Evolutionary conservation across 331 rosid genomes (phyloP).

Genomic region (Quercus phellos): DNA sequence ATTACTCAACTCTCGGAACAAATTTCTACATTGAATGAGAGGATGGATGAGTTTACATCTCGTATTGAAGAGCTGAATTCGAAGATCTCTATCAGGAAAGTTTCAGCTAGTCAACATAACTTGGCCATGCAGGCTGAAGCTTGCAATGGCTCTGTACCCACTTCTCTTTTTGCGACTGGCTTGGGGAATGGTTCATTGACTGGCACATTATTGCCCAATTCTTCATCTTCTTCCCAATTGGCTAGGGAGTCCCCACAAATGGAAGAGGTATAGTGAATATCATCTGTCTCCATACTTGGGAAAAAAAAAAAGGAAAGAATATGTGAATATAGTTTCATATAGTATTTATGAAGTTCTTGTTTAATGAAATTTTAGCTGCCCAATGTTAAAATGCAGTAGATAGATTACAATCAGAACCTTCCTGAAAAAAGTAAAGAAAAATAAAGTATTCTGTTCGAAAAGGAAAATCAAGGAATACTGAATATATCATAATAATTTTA

Average conservation of each 20-base stretch:
- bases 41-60: slow-evolving; percentile 95
- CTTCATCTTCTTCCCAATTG: slow-evolving; percentile 78
- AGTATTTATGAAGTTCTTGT: background rate
- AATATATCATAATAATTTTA: background rate
- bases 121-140: slow-evolving; percentile 72
- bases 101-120: slow-evolving; percentile 81
- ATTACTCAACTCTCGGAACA: slow-evolving; percentile 93
- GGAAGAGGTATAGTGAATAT: slow-evolving; percentile 67
- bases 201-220: slow-evolving; percentile 66
- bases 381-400: background rate
- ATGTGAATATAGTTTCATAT: background rate
- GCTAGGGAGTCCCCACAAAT: slow-evolving; percentile 68
- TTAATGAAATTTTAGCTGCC: background rate
- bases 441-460: background rate
- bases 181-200: slow-evolving; percentile 74
- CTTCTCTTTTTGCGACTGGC: slow-evolving; percentile 63
- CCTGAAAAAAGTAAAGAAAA: background rate
- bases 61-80: slow-evolving; percentile 86
- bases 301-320: background rate
- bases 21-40: slow-evolving; percentile 85
- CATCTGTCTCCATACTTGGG: background rate
- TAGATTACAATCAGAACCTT: background rate
- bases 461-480: background rate
- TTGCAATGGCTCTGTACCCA: slow-evolving; percentile 75
- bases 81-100: slow-evolving; percentile 45